phyloP scores from a whole-genome alignment of 2,329 filamentous ascomycete genomes.

The Geoglossum cookeanum region DNA sequence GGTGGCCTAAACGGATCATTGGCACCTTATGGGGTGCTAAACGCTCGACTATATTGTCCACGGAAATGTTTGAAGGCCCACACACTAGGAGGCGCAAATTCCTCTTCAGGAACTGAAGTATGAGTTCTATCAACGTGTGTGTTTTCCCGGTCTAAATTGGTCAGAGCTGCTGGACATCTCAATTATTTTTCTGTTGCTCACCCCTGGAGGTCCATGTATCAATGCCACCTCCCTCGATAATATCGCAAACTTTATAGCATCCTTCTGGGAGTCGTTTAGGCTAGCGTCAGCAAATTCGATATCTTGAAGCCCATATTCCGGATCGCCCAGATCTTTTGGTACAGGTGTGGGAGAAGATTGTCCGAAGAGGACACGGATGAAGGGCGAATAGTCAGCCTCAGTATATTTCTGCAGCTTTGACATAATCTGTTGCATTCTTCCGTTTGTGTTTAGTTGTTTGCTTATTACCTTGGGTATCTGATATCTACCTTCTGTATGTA shows the following conservation, averaged over 20 bases:
- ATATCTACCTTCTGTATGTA: constrained; percentile 37
- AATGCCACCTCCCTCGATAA: constrained; percentile 64
- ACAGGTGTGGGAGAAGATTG: constrained; percentile 33
- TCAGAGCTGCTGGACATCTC: not conserved
- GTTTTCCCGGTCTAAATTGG: constrained; percentile 72
- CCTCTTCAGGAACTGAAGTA: constrained; percentile 67
- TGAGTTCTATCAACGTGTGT: constrained; percentile 86
- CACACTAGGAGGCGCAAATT: constrained; percentile 72
- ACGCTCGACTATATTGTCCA: constrained; percentile 95
- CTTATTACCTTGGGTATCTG: not conserved
- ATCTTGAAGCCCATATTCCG: constrained; percentile 22
- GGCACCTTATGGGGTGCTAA: constrained; percentile 68
- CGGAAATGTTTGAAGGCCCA: constrained; percentile 88
- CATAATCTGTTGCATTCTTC: constrained; percentile 45
- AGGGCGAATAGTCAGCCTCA: constrained; percentile 34
- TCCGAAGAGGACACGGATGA: constrained; percentile 42
- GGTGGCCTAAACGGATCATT: constrained; percentile 80
- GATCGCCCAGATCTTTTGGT: constrained; percentile 24
- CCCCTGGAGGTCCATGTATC: constrained; percentile 85
- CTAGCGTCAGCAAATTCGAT: constrained; percentile 35
- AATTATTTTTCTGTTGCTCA: constrained; percentile 18
- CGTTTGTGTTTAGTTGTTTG: not conserved
- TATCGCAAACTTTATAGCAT: constrained; percentile 60
- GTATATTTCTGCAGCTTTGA: constrained; percentile 34
- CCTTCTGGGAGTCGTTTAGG: constrained; percentile 42